Base-by-base conservation (phyloP, 2,329 filamentous ascomycete species). In the Aureobasidium namibiae region DNA sequence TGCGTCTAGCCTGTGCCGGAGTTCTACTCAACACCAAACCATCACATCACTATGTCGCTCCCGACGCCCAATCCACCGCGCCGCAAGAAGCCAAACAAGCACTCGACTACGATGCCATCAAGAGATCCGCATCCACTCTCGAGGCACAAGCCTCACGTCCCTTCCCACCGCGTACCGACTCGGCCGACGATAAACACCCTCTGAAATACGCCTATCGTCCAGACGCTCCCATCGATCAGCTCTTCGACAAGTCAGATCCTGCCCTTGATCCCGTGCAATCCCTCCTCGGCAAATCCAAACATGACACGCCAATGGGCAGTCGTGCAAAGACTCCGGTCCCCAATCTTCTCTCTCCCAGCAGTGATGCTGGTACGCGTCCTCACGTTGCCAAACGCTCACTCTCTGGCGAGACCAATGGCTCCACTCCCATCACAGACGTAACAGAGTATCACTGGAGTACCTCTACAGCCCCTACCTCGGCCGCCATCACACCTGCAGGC, bases 1-100 rank as follows among this genome's bases (percentile, higher is more conserved):
- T 80, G 53, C 75, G 76, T 61, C 64, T 69, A 45, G 75, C 76
- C 59, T 80, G 77, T 66, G 71, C 73, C 23, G 71, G 72, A 56
- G 72, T 80, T 57, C 67, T 78, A 57, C 66, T 69, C 29, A 67
- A 72, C 58, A 69, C 67, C 58, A 71, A 69, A 59, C 70, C 70
- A 3, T 72, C 70, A 23, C 69, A 71, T 44, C 63, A 54, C 24
- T 56, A 72, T 44, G 62, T 65, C 44, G 67, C 61, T 29, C 59
- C 66, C 53, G 67, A 75, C 2, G 26, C 33, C 10, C 18, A 24
- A 7, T 23, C 21, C 13, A 16, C n/a, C 8, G 46, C 46, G n/a
- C 23, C 50, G 63, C 42, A 63, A 8, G 46, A 45, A 29, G 59
- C 61, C 34, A 69, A 67, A 56, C 66, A 66, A 39, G 67, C 67